Evolutionary conservation across 2,329 filamentous ascomycete genomes (phyloP).

Genomic region (Neofusicoccum kwambonambiense): DNA sequence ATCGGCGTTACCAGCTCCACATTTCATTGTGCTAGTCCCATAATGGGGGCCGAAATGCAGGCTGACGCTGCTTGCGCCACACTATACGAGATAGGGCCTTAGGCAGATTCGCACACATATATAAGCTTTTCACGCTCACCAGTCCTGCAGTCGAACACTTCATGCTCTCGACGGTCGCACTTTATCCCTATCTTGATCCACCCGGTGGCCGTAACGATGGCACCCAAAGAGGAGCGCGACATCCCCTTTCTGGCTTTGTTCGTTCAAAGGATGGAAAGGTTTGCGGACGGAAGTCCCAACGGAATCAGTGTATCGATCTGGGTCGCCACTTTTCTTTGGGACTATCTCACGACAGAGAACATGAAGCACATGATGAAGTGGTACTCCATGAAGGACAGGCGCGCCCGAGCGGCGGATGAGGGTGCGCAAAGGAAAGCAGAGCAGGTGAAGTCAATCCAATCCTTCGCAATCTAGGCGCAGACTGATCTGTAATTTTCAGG

Average conservation of each 20-base stretch:
- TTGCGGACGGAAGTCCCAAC: neutral
- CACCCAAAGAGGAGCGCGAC: neutral
- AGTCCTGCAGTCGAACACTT: too few relatives aligned
- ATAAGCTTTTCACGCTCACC: too few relatives aligned
- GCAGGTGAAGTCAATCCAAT: neutral
- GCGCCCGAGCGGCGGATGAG: neutral
- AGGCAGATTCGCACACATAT: too few relatives aligned
- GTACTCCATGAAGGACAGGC: neutral
- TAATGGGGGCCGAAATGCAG: too few relatives aligned
- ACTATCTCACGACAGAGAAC: neutral
- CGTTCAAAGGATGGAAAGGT: neutral
- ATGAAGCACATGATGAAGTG: neutral
- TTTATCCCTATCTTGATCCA: too few relatives aligned
- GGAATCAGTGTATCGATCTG: too few relatives aligned
- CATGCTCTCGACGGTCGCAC: too few relatives aligned
- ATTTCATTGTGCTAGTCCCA: too few relatives aligned
- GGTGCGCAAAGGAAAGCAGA: neutral
- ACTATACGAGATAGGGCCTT: too few relatives aligned
- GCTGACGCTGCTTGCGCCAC: too few relatives aligned
- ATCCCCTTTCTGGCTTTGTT: neutral
- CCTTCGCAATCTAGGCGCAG: neutral
- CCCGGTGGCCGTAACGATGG: neutral
- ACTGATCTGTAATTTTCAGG: neutral
- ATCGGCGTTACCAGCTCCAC: too few relatives aligned
- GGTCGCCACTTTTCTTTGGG: neutral